Conservation (phyloP, 768 basidiomycete genomes). For the Russula compacta region DNA sequence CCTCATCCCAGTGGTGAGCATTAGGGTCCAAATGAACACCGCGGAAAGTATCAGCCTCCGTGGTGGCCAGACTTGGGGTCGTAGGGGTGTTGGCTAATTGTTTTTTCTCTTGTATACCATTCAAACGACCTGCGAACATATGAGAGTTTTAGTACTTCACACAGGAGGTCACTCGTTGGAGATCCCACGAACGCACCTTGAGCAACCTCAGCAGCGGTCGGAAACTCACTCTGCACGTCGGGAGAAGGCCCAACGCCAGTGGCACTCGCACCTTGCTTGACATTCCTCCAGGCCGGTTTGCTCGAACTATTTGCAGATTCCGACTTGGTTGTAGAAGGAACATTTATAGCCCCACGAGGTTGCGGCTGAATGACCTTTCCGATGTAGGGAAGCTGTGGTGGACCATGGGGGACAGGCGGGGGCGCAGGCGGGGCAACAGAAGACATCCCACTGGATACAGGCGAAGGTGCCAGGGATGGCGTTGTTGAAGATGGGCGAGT, state of each 20-base stretch:
- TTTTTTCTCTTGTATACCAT: conserved; percentile 30
- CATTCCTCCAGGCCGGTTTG: conserved; percentile 68
- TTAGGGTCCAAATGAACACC: conserved; percentile 92
- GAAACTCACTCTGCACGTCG: conserved; percentile 63
- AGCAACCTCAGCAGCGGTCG: conserved; percentile 93
- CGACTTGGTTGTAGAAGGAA: conserved; percentile 27
- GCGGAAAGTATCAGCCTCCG: conserved; percentile 89
- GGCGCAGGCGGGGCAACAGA: conserved; percentile 27
- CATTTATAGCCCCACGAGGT: conserved; percentile 32
- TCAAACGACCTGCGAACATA: conserved; percentile 20
- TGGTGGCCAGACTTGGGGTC: conserved; percentile 54
- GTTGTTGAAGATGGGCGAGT: conserved; percentile 69
- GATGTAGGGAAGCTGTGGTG: conserved; percentile 45
- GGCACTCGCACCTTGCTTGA: conserved; percentile 31
- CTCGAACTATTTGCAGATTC: conserved; percentile 19
- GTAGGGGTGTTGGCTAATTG: conserved; percentile 40
- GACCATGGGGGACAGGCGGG: conserved; percentile 24
- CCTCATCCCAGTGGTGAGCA: conserved; percentile 97
- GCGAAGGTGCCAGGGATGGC: conserved; percentile 45
- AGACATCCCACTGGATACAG: conserved; percentile 35
- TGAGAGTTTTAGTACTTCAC: not conserved
- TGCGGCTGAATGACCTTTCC: conserved; percentile 66
- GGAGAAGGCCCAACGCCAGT: conserved; percentile 33
- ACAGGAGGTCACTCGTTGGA: not conserved
- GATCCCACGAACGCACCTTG: conserved; percentile 45